These are phyloP conservation scores for Ophiocordyceps polyrhachis-furcata DNA, from an alignment of 2,329 filamentous ascomycete genomes.

Conservation along the genomic window DNA sequence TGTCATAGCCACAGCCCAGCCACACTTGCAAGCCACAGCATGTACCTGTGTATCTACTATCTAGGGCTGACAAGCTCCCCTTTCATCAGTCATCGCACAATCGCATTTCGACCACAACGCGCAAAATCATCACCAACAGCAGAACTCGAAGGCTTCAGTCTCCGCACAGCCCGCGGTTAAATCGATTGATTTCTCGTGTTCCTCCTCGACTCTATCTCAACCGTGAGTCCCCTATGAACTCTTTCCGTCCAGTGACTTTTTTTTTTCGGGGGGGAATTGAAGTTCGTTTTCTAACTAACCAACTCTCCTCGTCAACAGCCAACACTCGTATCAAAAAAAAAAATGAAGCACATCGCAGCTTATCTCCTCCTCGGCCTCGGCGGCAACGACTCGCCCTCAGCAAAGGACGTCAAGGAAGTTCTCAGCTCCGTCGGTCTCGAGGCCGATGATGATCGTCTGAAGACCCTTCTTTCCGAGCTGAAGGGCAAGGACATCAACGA, in stretches of 20 bases:
- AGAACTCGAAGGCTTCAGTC: constrained; percentile 97
- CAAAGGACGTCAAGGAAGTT: constrained; percentile 69
- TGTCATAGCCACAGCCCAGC: background rate
- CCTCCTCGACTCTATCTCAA: constrained; percentile 14
- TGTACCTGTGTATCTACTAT: background rate
- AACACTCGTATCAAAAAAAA: constrained; percentile 26
- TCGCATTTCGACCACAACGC: background rate
- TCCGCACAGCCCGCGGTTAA: constrained; percentile 97
- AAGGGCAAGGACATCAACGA: constrained; percentile 84
- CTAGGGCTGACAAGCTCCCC: no score
- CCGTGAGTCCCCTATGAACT: constrained; percentile 21
- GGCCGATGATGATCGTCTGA: constrained; percentile 71
- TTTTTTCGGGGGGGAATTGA: no score
- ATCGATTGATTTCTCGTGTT: constrained; percentile 98
- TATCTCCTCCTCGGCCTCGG: constrained; percentile 93
- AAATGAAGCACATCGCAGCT: constrained; percentile 99
- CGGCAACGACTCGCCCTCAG: constrained; percentile 80
- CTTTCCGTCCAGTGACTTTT: no score
- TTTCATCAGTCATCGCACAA: constrained; percentile 16
- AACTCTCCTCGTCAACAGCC: constrained; percentile 1
- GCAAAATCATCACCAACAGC: background rate
- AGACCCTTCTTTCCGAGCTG: constrained; percentile 77
- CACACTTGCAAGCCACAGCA: background rate
- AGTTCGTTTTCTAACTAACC: constrained; percentile 1
- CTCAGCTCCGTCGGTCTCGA: constrained; percentile 91